phyloP scores from a whole-genome alignment of 2,329 filamentous ascomycete genomes.

The Thielaviopsis populi region DNA sequence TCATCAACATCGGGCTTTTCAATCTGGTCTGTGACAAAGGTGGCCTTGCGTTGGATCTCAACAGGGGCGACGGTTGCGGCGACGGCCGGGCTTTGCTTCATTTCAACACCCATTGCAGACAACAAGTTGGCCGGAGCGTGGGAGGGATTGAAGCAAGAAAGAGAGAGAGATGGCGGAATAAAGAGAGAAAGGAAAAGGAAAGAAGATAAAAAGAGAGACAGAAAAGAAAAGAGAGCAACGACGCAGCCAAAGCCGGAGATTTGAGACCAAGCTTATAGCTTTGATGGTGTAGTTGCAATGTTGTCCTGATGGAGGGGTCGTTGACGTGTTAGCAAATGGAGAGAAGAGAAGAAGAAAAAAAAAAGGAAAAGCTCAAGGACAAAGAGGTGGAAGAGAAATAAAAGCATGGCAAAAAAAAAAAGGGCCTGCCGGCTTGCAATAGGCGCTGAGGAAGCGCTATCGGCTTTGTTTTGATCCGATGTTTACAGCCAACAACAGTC shows the following conservation, averaged over 20 bases:
- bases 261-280: neutral
- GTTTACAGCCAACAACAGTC: neutral
- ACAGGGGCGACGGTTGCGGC: neutral
- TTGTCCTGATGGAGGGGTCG: neutral
- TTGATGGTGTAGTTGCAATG: neutral
- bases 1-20: conserved; percentile 79
- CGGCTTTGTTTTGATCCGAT: neutral
- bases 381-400: neutral
- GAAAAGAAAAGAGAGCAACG: neutral
- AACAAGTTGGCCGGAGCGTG: neutral
- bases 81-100: neutral
- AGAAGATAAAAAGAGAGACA: neutral
- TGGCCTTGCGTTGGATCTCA: neutral
- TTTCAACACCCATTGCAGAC: neutral
- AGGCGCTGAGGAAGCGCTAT: neutral
- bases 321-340: neutral
- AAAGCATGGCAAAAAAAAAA: neutral
- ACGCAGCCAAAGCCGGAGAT: neutral
- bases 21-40: conserved; percentile 48
- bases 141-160: neutral
- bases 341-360: neutral
- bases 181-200: neutral
- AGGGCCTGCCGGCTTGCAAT: neutral
- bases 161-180: neutral
- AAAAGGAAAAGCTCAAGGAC: neutral